phyloP scores from a whole-genome alignment of 2,329 filamentous ascomycete species.

The Trichoderma lentiforme region DNA sequence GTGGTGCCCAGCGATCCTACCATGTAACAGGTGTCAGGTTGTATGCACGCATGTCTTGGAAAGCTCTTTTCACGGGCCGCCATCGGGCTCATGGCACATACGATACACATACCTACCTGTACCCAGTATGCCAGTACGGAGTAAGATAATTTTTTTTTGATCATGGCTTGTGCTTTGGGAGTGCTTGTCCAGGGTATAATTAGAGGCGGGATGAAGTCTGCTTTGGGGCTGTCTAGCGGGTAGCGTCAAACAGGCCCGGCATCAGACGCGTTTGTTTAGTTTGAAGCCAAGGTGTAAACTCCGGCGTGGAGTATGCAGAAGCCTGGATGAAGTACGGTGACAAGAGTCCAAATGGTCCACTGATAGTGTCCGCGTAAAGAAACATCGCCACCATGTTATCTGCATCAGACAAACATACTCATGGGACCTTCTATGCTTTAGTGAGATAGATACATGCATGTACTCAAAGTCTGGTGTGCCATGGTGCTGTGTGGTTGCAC shows the following conservation, averaged over 20 bases:
- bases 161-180: neutral
- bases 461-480: neutral
- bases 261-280: neutral
- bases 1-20: neutral
- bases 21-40: conserved; percentile 2
- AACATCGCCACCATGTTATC: neutral
- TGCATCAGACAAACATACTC: neutral
- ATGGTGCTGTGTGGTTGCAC: neutral
- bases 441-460: neutral
- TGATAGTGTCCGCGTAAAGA: neutral
- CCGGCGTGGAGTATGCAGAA: neutral
- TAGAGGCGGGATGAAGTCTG: neutral
- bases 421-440: neutral
- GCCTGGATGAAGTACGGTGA: neutral
- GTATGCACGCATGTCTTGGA: neutral
- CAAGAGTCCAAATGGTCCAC: neutral
- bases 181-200: neutral
- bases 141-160: neutral
- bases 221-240: neutral
- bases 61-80: neutral
- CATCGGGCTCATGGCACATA: neutral
- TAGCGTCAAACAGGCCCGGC: neutral
- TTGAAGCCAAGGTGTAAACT: neutral
- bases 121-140: neutral
- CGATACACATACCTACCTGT: neutral